Evolutionary conservation across 73 alveolate species (phyloP).

Genomic region (Paramecium caudatum): DNA sequence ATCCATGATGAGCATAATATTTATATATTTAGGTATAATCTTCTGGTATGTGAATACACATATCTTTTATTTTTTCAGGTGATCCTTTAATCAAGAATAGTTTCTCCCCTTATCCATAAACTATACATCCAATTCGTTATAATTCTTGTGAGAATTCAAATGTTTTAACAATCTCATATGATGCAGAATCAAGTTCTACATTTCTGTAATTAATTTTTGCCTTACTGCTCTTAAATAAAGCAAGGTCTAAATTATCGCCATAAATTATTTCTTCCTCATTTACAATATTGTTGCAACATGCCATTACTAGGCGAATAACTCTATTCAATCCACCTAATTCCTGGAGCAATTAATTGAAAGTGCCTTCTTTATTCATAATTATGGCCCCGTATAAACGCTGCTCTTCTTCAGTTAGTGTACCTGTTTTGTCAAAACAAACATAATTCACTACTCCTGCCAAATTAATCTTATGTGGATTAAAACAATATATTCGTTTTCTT

Average conservation of each 20-base stretch:
- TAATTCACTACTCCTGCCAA: background rate
- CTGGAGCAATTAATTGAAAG: background rate
- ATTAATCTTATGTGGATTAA: conserved; percentile 7
- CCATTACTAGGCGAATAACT: background rate
- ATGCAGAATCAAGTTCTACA: background rate
- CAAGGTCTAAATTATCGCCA: conserved; percentile 54
- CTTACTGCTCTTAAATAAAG: background rate
- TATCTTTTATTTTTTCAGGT: conserved; percentile 28
- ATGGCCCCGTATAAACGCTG: background rate
- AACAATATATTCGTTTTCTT: conserved; percentile 24
- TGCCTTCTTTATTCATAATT: background rate
- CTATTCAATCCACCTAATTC: background rate
- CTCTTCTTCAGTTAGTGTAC: conserved; percentile 47
- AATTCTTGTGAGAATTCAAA: conserved; percentile 44
- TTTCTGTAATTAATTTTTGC: background rate
- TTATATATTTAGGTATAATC: conserved; percentile 8
- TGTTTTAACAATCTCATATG: conserved; percentile 13
- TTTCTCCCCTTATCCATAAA: background rate
- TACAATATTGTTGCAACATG: conserved; percentile 32
- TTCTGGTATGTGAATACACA: conserved; percentile 16
- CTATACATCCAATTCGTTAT: conserved; percentile 1
- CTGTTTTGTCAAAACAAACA: conserved; percentile 63
- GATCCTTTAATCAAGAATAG: background rate
- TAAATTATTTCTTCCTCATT: background rate
- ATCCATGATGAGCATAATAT: conserved; percentile 55